These are phyloP conservation scores for Arthrobotrys sphaeroides DNA, from an alignment of 2,329 filamentous ascomycete genomes.

Conservation along the genomic window DNA sequence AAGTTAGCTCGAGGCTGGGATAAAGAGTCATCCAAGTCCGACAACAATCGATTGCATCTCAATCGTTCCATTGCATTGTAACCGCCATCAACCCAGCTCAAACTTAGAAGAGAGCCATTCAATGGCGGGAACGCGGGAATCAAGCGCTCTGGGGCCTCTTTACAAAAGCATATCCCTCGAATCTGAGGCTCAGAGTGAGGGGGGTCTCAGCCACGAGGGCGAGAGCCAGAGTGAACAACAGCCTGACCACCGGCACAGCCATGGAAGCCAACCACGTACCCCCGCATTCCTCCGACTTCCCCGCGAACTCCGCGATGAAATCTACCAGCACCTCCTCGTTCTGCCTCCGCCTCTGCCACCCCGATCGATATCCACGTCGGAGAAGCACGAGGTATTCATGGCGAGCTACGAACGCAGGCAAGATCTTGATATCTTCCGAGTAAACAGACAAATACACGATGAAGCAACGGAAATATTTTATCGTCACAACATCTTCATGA, in stretches of 20 bases:
- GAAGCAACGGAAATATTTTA: conserved; percentile 5
- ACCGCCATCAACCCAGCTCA: too few relatives aligned
- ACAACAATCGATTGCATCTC: too few relatives aligned
- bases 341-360: neutral
- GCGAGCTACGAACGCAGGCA: neutral
- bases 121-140: too few relatives aligned
- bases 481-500: neutral
- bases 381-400: neutral
- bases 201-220: too few relatives aligned
- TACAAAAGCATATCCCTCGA: too few relatives aligned
- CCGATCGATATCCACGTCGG: neutral
- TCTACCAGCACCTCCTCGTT: neutral
- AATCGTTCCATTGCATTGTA: too few relatives aligned
- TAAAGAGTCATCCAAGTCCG: too few relatives aligned
- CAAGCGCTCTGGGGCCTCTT: too few relatives aligned
- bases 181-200: too few relatives aligned
- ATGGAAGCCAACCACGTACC: too few relatives aligned
- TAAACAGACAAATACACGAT: conserved; percentile 1
- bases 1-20: too few relatives aligned
- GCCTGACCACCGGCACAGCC: neutral
- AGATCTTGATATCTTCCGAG: neutral
- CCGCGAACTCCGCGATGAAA: conserved; percentile 7
- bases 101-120: too few relatives aligned
- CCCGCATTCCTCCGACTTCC: neutral
- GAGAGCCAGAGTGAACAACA: neutral